These are phyloP conservation scores for Globisporangium rhizosaccharum DNA, from an alignment of 352 stramenopile genomes.

Conservation along the genomic window DNA sequence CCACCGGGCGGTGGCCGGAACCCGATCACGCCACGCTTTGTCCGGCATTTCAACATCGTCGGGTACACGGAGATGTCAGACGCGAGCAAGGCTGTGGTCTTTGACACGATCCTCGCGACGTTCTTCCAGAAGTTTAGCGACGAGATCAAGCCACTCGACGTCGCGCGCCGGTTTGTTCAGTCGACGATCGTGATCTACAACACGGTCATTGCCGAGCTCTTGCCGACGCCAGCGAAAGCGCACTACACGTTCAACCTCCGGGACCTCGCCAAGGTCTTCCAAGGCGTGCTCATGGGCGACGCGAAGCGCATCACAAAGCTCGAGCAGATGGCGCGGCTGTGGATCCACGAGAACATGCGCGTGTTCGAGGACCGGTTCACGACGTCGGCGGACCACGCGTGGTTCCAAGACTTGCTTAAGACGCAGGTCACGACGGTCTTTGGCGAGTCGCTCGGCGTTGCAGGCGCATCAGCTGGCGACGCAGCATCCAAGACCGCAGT, in stretches of 20 bases:
- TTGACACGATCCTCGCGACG: conserved; percentile 72
- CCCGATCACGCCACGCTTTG: conserved; percentile 70
- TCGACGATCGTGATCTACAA: conserved; percentile 83
- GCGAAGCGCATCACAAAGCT: conserved; percentile 62
- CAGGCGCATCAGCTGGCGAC: conserved; percentile 6
- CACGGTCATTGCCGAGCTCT: conserved; percentile 68
- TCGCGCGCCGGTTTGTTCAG: conserved; percentile 58
- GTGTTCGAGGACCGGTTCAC: conserved; percentile 88
- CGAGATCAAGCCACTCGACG: conserved; percentile 49
- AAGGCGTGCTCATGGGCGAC: conserved; percentile 81
- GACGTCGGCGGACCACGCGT: conserved; percentile 60
- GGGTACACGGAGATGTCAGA: conserved; percentile 84
- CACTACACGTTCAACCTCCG: conserved; percentile 89
- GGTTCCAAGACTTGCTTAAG: conserved; percentile 72
- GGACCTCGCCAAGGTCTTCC: conserved; percentile 86
- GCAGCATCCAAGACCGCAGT: conserved; percentile 27
- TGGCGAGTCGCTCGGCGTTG: conserved; percentile 32
- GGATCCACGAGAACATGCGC: conserved; percentile 82
- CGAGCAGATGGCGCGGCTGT: conserved; percentile 68
- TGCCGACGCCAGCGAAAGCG: conserved; percentile 79
- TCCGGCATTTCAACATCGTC: conserved; percentile 85
- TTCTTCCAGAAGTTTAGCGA: conserved; percentile 70
- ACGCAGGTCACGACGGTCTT: conserved; percentile 52
- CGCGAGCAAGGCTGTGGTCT: conserved; percentile 76
- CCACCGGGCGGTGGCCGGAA: conserved; percentile 75